Base-by-base conservation (phyloP, 2,329 filamentous ascomycete species). In the Ciborinia camelliae region DNA sequence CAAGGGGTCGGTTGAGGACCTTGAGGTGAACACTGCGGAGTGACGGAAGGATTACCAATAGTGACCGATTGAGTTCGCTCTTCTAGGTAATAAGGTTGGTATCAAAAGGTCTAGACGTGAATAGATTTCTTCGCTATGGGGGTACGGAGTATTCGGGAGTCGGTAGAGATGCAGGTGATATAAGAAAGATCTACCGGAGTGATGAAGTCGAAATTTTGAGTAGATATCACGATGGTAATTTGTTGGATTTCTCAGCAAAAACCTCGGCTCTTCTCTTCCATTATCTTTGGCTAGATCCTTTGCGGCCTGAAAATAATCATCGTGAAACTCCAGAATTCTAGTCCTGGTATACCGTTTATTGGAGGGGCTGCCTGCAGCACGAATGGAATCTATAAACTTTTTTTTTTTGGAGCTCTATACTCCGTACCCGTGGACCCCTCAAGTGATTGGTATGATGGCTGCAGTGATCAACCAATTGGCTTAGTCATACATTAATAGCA, bases 41-140 rank as follows among this genome's bases (percentile, higher is more conserved):
- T 51, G 39, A 32, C n/a, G 28, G 35, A 45, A 23, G 28, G 55
- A 58, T 58, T 58, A 58, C 54, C 54, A 58, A 58, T 20, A 18
- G 55, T 58, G 23, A 32, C n/a, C n/a, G n/a, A n/a, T n/a, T n/a
- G n/a, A n/a, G n/a, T n/a, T n/a, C n/a, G n/a, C n/a, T n/a, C n/a
- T n/a, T n/a, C n/a, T n/a, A n/a, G n/a, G n/a, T n/a, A 28, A 35
- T 58, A 32, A 20, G 2, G 28, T 57, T 45, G 23, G 23, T 41
- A 41, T 39, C 39, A 37, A 3, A 4, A 20, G 37, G 39, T 58
- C 54, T 58, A 45, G 39, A 45, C 54, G 39, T 39, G 32, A 26
- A 54, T 39, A 18, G 51, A 8, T 45, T 45, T 45, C n/a, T n/a
- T n/a, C n/a, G n/a, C n/a, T n/a, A n/a, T 45, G 41, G 23, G 8